These are phyloP conservation scores for Capronia coronata DNA, from an alignment of 2,329 filamentous ascomycete genomes.

Conservation along the genomic window DNA sequence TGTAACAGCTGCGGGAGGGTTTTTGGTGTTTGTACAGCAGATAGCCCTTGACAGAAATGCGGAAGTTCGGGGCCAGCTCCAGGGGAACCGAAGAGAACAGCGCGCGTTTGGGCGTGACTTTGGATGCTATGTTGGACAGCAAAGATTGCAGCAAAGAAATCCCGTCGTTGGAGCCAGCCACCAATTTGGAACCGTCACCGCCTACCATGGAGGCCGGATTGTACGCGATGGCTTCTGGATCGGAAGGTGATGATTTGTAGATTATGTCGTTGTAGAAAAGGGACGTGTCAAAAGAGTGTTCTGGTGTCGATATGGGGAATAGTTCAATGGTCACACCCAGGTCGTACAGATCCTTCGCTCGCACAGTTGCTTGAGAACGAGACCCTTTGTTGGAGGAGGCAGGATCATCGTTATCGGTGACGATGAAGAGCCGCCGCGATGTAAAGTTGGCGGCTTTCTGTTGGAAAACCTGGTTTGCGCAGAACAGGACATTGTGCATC, in stretches of 20 bases:
- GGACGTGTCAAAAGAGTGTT: slow-evolving; percentile 67
- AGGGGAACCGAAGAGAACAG: slow-evolving; percentile 82
- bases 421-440: slow-evolving; percentile 85
- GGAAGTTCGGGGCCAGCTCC: slow-evolving; percentile 76
- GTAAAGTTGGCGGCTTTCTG: slow-evolving; percentile 92
- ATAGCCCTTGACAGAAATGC: slow-evolving; percentile 89
- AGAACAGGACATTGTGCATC: slow-evolving; percentile 88
- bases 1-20: slow-evolving; percentile 73
- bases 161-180: slow-evolving; percentile 65
- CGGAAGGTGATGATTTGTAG: slow-evolving; percentile 64
- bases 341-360: slow-evolving; percentile 92
- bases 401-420: slow-evolving; percentile 89
- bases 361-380: slow-evolving; percentile 69
- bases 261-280: slow-evolving; percentile 98
- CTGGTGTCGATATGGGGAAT: slow-evolving; percentile 73
- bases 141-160: slow-evolving; percentile 72
- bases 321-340: slow-evolving; percentile 85
- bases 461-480: slow-evolving; percentile 93
- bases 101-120: slow-evolving; percentile 75
- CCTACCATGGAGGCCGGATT: slow-evolving; percentile 33
- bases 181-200: slow-evolving; percentile 45
- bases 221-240: slow-evolving; percentile 60
- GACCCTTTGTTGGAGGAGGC: slow-evolving; percentile 65
- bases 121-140: slow-evolving; percentile 82
- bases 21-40: slow-evolving; percentile 79